Evolutionary conservation across 2,329 filamentous ascomycete species (phyloP), one percentile per base, ranked within the genome.

Genomic region (Daldinia sp.): DNA sequence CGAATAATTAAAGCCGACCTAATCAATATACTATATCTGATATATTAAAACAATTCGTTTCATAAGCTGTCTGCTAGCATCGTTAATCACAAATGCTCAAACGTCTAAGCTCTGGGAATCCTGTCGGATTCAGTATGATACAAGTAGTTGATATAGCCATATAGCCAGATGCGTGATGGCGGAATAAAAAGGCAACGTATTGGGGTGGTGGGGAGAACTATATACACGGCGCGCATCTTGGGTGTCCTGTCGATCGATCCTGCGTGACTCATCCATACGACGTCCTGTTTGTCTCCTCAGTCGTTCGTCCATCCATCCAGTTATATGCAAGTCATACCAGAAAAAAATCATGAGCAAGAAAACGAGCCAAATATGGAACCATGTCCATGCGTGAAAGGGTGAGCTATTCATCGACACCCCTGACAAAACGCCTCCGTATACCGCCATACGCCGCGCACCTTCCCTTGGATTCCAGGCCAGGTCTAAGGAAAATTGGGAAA

Each of bases 281-380:
- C 39, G 3, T 48, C 61, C 45, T 43, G 10, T 19, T 19, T 30
- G 27, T 48, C 17, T 59, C 52, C 49, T 49, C 29, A 27, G 15
- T 55, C 50, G 30, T 61, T n/a, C 41, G 32, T 54, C 52, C 58
- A 25, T 67, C 64, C 64, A 64, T 67, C 61, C 64, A 62, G 54
- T 45, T 67, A 67, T 67, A 67, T 67, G 64, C 64, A 67, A 67
- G 41, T 67, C 61, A 43, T 67, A 49, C 61, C 60, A 59, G 64
- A 41, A 21, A 30, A 57, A 13, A 17, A 58, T 57, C 57, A 64
- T 52, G 50, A 64, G 48, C 30, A 55, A 45, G 34, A 54, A 62
- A 53, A 58, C 34, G 30, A 59, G 34, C n/a, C 43, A 60, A 61
- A 32, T 30, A 27, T 15, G 17, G 32, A 53, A 25, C 6, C 23